phyloP scores from a whole-genome alignment of 371 early-diverging fungal species.

The Cladochytrium tenue region DNA sequence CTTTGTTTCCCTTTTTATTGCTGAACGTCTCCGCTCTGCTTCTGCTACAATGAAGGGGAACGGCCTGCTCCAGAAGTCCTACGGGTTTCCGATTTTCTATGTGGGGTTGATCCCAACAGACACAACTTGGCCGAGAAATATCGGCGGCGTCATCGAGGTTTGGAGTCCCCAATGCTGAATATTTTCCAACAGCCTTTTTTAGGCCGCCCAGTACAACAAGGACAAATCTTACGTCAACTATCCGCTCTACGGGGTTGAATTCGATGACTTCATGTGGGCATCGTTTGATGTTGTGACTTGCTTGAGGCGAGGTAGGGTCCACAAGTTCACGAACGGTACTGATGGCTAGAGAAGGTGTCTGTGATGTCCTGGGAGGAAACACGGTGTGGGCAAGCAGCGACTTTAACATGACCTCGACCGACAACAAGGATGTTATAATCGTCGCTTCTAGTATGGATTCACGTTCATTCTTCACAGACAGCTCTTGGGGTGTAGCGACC shows the following conservation, averaged over 20 bases:
- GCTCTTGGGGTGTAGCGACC: slow-evolving; percentile 26
- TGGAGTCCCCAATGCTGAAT: not conserved
- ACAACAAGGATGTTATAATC: slow-evolving; percentile 67
- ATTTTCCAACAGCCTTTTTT: not conserved
- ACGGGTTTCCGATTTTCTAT: slow-evolving; percentile 71
- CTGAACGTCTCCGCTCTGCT: not conserved
- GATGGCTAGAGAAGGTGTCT: too few relatives aligned
- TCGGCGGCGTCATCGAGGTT: not conserved
- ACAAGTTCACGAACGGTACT: too few relatives aligned
- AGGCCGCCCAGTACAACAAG: slow-evolving; percentile 58
- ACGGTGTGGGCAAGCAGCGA: slow-evolving; percentile 75
- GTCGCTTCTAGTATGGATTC: slow-evolving; percentile 69
- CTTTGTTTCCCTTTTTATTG: not conserved
- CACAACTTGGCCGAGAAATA: slow-evolving; percentile 9
- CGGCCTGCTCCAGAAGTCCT: slow-evolving; percentile 51
- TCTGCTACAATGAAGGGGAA: slow-evolving; percentile 50
- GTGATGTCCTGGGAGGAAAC: slow-evolving; percentile 70
- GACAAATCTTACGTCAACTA: slow-evolving; percentile 50
- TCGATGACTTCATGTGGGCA: slow-evolving; percentile 72
- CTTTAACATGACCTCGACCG: slow-evolving; percentile 47
- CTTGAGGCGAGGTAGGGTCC: slow-evolving; percentile 66
- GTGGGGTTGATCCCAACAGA: slow-evolving; percentile 49
- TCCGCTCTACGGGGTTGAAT: slow-evolving; percentile 70
- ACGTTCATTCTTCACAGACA: slow-evolving; percentile 67
- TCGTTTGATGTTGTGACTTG: slow-evolving; percentile 69